Percentiles rank a stretch among this genome's conserved stretches.
Evolutionary conservation across 805 yeast species (phyloP).

Genomic region (Lipomyces chichibuensis): DNA sequence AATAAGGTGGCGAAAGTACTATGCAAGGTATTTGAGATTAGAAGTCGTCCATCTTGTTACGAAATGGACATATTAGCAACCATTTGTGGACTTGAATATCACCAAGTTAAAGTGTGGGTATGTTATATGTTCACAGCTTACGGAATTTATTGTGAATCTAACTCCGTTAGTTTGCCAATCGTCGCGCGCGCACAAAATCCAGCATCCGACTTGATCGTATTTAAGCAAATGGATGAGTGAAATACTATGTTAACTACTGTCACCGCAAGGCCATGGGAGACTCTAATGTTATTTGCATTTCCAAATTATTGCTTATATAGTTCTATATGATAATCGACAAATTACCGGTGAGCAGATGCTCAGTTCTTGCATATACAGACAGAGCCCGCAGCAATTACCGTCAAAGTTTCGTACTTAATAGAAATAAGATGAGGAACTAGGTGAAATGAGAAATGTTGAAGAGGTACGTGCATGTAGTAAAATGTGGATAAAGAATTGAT

Average conservation of each 20-base stretch:
- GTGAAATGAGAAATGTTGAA: too few species aligned
- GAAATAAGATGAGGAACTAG: too few species aligned
- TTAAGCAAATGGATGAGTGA: background rate
- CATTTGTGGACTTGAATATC: slow-evolving; percentile 4
- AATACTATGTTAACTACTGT: background rate
- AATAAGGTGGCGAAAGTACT: background rate
- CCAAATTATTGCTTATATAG: background rate
- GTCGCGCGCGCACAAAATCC: background rate
- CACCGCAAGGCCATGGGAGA: background rate
- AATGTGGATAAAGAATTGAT: too few species aligned
- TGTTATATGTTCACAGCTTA: background rate
- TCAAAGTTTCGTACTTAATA: too few species aligned
- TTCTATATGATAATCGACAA: too few species aligned
- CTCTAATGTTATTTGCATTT: too few species aligned
- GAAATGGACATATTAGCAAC: background rate
- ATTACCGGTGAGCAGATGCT: background rate
- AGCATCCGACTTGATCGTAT: background rate
- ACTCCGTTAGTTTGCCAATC: background rate
- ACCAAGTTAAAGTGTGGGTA: slow-evolving; percentile 6
- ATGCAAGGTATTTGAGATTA: background rate
- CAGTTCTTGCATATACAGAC: background rate
- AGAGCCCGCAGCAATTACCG: too few species aligned
- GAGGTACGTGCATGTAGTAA: too few species aligned
- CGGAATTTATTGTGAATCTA: background rate
- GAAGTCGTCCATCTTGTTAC: background rate